Base-by-base conservation (phyloP, 2,329 filamentous ascomycete genomes). In the Helotiales sp. region DNA sequence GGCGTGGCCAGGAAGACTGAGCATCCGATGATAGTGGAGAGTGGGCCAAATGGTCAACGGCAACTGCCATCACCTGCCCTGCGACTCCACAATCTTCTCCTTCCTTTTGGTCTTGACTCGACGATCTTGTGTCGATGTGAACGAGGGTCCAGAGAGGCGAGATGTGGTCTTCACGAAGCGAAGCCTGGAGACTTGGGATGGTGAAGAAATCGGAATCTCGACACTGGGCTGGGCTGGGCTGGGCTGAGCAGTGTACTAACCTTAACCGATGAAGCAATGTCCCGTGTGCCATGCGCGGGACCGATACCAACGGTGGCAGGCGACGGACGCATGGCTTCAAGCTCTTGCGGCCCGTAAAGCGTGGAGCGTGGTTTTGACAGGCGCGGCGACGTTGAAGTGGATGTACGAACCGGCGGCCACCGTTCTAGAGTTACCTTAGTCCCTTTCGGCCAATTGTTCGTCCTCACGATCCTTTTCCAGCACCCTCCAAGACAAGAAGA, bases 311-410 rank as follows among this genome's bases (percentile, higher is more conserved):
- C 59, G 59, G 55, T 59, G 49, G 51, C 51, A 59, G 53, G 27
- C 46, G 29, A 33, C 15, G 15, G 27, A 25, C 33, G 51, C 54
- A 55, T 54, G 51, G 59, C 49, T 50, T 51, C 19, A 15, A 48
- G 54, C 54, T 60, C 49, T 57, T 50, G 59, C 64, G 61, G 61
- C 50, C 63, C 61, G 63, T 61, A 31, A 44, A 60, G 59, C 61
- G 61, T 64, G 56, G 58, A 60, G 59, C 61, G 61, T 64, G 56
- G 58, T 58, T 65, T 63, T 64, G 61, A 65, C 53, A 51, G 51
- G 52, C 51, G 55, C 19, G 34, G 19, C 44, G 46, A 47, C 42
- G 36, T 4, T n/a, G 54, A 51, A 58, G 47, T 59, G 60, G 60
- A 52, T 58, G 58, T 51, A 59, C 54, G 57, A 54, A 59, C 58